These are phyloP conservation scores for Tolypocladium tropicale DNA, from an alignment of 2,329 filamentous ascomycete species.

Conservation along the genomic window DNA sequence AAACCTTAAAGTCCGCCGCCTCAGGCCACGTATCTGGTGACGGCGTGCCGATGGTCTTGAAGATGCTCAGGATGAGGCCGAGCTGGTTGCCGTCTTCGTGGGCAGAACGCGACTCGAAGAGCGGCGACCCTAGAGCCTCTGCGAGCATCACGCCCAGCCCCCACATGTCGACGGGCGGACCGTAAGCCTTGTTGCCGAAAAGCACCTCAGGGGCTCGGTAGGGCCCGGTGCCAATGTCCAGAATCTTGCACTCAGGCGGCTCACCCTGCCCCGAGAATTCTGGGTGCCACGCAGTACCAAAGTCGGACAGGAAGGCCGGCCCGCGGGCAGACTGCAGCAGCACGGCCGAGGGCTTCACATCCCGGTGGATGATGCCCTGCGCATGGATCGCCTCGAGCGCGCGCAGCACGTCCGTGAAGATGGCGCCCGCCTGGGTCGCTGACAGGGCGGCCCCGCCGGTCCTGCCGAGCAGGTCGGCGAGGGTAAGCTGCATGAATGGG, in stretches of 20 bases:
- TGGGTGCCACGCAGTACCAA: constrained; percentile 82
- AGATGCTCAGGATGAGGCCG: constrained; percentile 82
- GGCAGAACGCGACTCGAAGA: constrained; percentile 69
- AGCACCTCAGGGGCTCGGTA: constrained; percentile 87
- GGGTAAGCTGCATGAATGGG: constrained; percentile 68
- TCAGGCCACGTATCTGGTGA: constrained; percentile 76
- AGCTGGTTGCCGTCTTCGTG: constrained; percentile 84
- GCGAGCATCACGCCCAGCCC: constrained; percentile 74
- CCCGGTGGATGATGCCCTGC: constrained; percentile 76
- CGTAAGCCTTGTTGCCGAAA: constrained; percentile 72
- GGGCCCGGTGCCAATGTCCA: constrained; percentile 86
- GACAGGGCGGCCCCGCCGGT: constrained; percentile 17
- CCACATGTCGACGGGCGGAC: constrained; percentile 75
- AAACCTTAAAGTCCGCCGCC: constrained; percentile 52
- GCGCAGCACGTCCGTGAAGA: constrained; percentile 57
- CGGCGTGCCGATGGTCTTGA: constrained; percentile 83
- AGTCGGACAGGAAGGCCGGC: constrained; percentile 76
- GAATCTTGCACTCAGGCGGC: constrained; percentile 60
- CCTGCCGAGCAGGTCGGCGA: constrained; percentile 55
- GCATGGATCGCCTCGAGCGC: constrained; percentile 64
- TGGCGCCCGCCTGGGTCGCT: constrained; percentile 22
- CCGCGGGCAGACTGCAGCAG: constrained; percentile 57
- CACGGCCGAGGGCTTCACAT: constrained; percentile 88
- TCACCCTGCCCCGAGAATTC: constrained; percentile 50
- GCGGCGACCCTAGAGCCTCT: constrained; percentile 54